Base-by-base conservation (phyloP, 371 early-diverging fungal species). In the Smittium culicis region DNA sequence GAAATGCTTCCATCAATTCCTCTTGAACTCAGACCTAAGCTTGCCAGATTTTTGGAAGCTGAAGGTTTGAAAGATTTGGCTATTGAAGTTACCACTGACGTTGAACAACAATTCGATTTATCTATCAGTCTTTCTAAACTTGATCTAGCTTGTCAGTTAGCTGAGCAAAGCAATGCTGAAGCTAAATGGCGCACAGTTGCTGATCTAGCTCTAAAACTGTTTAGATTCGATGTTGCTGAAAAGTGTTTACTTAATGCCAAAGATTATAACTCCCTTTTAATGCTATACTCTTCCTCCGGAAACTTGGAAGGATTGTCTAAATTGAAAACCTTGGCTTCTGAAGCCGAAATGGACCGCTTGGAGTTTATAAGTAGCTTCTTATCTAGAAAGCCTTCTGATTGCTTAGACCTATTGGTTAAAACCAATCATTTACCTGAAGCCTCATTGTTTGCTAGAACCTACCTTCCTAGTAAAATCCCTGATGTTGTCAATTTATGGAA, bases 341-440 rank as follows among this genome's bases (percentile, higher is more conserved):
- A 79, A 14, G 83, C 83, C 65, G 90, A 89, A 11, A 88, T 90
- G 67, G 87, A 85, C 78, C 95, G 96, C 74, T 86, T 96, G 70
- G 92, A 95, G 1, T 92, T 96, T 76, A 78, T 87, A 1, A 90
- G 92, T 71, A 81, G 85, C 69, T 81, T 90, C 69, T 74, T 87
- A 66, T 78, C 88, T 34, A 88, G 89, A 30, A 82, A 88, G 31
- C 72, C 83, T 54, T 86, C 89, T 62, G 82, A 88, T 35, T 88
- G 89, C 63, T 82, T 95, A 64, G 88, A 90, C 24, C 75, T 96
- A 20, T 80, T 98, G 61, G 76, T 88, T 68, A 81, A 85, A 57
- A 89, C 92, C 25, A 88, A 91, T 17, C 89, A 96, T 64, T 79
- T 90, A 34, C 91, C 96, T n/a, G 98, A 98, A 78, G 98, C 98